These are phyloP conservation scores for Fusarium sambucinum DNA, from an alignment of 2,329 filamentous ascomycete genomes.

Conservation along the genomic window DNA sequence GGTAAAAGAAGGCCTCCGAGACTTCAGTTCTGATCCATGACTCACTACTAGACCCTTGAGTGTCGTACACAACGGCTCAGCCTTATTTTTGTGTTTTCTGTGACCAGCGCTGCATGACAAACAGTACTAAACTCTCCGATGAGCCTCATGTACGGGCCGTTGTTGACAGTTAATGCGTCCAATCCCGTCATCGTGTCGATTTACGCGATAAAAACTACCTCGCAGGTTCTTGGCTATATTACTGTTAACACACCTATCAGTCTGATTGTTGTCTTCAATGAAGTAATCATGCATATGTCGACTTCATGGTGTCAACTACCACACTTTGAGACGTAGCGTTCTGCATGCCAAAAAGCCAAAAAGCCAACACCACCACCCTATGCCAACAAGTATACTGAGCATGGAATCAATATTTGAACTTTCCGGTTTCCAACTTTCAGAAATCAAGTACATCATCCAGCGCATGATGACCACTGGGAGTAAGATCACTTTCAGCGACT, in stretches of 20 bases:
- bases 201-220: neutral
- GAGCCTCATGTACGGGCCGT: neutral
- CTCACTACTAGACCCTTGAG: neutral
- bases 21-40: neutral
- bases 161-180: neutral
- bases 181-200: neutral
- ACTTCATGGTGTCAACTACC: neutral
- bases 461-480: neutral
- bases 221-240: neutral
- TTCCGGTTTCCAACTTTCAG: neutral
- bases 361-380: neutral
- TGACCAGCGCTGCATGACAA: neutral
- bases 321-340: neutral
- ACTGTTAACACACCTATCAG: neutral
- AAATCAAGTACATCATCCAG: neutral
- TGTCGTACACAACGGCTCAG: conserved; percentile 1
- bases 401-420: neutral
- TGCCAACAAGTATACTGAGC: neutral
- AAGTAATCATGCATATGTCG: neutral
- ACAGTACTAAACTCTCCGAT: neutral
- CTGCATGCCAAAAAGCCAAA: neutral
- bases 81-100: neutral
- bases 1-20: neutral
- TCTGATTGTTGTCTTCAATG: too few species aligned
- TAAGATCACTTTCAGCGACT: neutral